These are phyloP conservation scores for Microbotryum saponariae DNA, from an alignment of 1,284 basidiomycete species.

Conservation along the genomic window DNA sequence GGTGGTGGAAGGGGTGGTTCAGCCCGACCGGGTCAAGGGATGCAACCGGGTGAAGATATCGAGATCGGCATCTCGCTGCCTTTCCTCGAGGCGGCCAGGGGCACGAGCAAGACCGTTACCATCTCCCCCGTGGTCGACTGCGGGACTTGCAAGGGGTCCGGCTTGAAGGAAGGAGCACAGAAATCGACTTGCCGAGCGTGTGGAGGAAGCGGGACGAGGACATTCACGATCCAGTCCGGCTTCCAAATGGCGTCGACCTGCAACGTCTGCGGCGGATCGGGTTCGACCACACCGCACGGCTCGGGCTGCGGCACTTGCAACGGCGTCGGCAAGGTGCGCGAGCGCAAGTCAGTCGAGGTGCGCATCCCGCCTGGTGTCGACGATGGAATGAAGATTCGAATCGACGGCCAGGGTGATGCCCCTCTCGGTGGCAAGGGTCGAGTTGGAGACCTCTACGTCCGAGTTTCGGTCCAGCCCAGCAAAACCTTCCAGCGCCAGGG, in stretches of 20 bases:
- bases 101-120: conserved; percentile 67
- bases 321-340: conserved; percentile 80
- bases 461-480: conserved; percentile 75
- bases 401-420: conserved; percentile 77
- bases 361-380: conserved; percentile 88
- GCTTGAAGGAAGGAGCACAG: conserved; percentile 80
- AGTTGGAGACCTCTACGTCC: conserved; percentile 78
- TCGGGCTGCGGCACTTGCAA: conserved; percentile 73
- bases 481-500: conserved; percentile 87
- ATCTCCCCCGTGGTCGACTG: conserved; percentile 80
- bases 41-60: conserved; percentile 69
- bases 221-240: conserved; percentile 85
- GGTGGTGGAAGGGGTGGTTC: conserved; percentile 36
- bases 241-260: conserved; percentile 98
- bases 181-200: conserved; percentile 72
- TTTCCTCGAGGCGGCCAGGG: conserved; percentile 92
- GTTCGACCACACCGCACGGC: conserved; percentile 67
- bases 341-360: conserved; percentile 69
- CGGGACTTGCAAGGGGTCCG: conserved; percentile 72
- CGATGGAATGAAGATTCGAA: conserved; percentile 87
- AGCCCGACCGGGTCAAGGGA: conserved; percentile 21
- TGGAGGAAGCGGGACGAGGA: conserved; percentile 76
- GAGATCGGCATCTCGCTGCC: conserved; percentile 67
- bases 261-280: conserved; percentile 71
- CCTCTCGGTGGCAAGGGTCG: conserved; percentile 63